Evolutionary conservation across 768 basidiomycete genomes (phyloP), one percentile per base, ranked within the genome.

Genomic region (Tricholoma sp.): DNA sequence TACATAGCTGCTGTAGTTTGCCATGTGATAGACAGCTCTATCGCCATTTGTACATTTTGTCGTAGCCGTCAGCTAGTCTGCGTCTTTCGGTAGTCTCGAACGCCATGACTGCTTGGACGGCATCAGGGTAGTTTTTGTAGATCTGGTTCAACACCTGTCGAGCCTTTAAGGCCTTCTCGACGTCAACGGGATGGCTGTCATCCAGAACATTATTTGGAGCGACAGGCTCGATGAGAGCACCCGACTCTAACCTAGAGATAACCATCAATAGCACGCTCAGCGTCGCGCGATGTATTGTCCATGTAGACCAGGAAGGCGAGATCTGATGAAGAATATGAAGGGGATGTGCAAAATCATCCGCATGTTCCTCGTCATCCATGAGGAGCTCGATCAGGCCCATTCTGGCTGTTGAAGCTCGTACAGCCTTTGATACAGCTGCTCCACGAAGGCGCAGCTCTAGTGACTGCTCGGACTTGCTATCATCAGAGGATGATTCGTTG

Each of bases 281-380:
- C 5, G 82, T 75, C 47, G 72, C 71, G 28, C 59, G 65, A 63
- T 88, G 86, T n/a, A 85, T 82, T 44, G 74, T 74, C 90, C 88
- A 91, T 45, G 72, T 66, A 48, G 82, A 78, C 82, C 85, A 88
- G 20, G 75, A 68, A 10, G 88, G 86, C 4, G 84, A 77, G 53
- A 87, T 77, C 57, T 82, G 79, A 60, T 84, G 81, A 4, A 91
- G 74, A 36, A 86, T 68, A 58, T 80, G 76, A 34, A 91, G 71
- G 6, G 81, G 75, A 63, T 81, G 78, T n/a, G 76, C 80, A 54
- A 82, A 77, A 68, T 88, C 85, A 50, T 72, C 64, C 9, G 58
- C 61, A 17, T 61, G 51, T 58, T 67, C 64, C 18, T 64, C 51
- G 8, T 37, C 47, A 12, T 33, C 51, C 52, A 58, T 48, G 29